These are phyloP conservation scores for Berkeleyomyces rouxiae DNA, from an alignment of 2,329 filamentous ascomycete species.

Conservation along the genomic window DNA sequence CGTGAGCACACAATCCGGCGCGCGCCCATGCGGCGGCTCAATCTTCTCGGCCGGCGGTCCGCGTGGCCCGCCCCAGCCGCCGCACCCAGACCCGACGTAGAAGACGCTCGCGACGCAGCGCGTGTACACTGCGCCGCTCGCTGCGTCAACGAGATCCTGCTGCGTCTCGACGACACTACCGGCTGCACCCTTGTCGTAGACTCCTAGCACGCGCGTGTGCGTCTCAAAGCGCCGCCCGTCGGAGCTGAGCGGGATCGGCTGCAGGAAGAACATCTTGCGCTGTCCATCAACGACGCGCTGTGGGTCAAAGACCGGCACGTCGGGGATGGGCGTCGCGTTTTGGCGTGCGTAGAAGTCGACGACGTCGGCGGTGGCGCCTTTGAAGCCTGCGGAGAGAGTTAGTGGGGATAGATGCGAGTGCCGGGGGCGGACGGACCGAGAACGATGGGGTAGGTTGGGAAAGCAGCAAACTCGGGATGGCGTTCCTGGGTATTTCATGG, in stretches of 20 bases:
- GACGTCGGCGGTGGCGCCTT: constrained; percentile 57
- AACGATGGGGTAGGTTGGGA: constrained; percentile 75
- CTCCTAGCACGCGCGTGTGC: constrained; percentile 60
- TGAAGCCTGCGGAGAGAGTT: constrained; percentile 42
- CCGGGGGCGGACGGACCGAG: constrained; percentile 37
- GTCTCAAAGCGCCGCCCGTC: constrained; percentile 59
- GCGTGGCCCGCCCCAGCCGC: constrained; percentile 76
- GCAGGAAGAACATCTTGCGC: constrained; percentile 61
- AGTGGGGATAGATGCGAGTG: constrained; percentile 2
- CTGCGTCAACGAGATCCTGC: constrained; percentile 55
- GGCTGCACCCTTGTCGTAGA: constrained; percentile 79
- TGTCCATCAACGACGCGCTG: constrained; percentile 68
- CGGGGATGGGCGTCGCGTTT: constrained; percentile 50
- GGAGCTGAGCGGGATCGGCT: constrained; percentile 55
- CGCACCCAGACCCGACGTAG: constrained; percentile 51
- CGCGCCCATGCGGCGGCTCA: constrained; percentile 55
- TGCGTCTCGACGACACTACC: constrained; percentile 71
- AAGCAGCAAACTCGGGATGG: constrained; percentile 70
- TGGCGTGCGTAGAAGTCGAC: constrained; percentile 69
- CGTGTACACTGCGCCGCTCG: constrained; percentile 35
- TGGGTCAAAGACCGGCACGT: constrained; percentile 59
- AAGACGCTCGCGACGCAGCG: constrained; percentile 53
- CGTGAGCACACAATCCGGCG: constrained; percentile 52
- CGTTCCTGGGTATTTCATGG: constrained; percentile 44
- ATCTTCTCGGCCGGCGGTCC: constrained; percentile 66